Conservation (phyloP, 805 yeast species). For the Candida arabinofermentans region DNA sequence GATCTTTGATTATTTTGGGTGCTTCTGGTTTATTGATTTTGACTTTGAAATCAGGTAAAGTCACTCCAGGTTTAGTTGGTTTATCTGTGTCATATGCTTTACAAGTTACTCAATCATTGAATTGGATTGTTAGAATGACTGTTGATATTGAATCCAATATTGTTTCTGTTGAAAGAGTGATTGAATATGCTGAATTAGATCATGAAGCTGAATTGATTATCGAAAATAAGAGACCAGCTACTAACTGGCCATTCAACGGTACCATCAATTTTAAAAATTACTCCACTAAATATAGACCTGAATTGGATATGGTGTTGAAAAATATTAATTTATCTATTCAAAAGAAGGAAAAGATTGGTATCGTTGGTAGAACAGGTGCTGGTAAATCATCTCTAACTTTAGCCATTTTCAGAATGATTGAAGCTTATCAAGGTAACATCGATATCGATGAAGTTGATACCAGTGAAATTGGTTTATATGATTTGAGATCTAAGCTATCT, state of each 20-base stretch:
- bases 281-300: slow-evolving; percentile 80
- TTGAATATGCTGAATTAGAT: slow-evolving; percentile 46
- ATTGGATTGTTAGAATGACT: slow-evolving; percentile 98
- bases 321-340: slow-evolving; percentile 59
- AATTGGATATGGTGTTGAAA: slow-evolving; percentile 74
- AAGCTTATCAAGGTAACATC: slow-evolving; percentile 59
- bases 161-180: slow-evolving; percentile 71
- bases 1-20: slow-evolving; percentile 81
- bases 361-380: slow-evolving; percentile 97
- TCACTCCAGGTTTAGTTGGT: slow-evolving; percentile 92
- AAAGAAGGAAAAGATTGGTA: slow-evolving; percentile 83
- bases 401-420: slow-evolving; percentile 83
- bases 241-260: slow-evolving; percentile 72
- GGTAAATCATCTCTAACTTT: slow-evolving; percentile 86
- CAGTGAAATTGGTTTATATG: slow-evolving; percentile 65
- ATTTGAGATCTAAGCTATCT: slow-evolving; percentile 70
- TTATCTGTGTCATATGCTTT: slow-evolving; percentile 89
- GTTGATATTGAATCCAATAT: slow-evolving; percentile 97
- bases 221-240: slow-evolving; percentile 53
- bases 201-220: slow-evolving; percentile 75
- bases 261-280: slow-evolving; percentile 63
- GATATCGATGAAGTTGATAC: slow-evolving; percentile 69
- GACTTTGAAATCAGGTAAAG: slow-evolving; percentile 60
- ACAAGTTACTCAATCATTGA: slow-evolving; percentile 87
- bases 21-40: slow-evolving; percentile 80